A percentile compares a stretch with the other conserved stretches of the same genome.
Evolutionary conservation across 2,329 filamentous ascomycete species (phyloP).

Genomic region (Dactylellina parvicollis): DNA sequence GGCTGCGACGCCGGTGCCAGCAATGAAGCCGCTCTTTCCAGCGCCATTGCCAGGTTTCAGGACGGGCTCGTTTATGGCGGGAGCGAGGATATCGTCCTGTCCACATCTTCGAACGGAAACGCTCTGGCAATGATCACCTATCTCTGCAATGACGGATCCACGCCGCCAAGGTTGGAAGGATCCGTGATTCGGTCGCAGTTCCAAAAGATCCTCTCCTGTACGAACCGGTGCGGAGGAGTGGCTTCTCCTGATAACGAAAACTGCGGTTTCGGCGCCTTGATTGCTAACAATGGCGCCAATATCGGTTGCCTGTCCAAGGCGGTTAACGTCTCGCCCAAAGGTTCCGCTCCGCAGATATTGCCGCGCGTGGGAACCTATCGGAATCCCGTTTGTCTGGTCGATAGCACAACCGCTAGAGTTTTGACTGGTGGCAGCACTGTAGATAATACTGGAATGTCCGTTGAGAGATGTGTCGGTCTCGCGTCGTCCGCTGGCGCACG

Average conservation of each 20-base stretch:
- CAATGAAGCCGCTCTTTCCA: conserved; percentile 13
- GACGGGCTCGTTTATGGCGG: conserved; percentile 29
- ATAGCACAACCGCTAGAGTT: background rate
- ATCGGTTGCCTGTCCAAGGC: conserved; percentile 27
- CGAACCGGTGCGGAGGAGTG: conserved; percentile 25
- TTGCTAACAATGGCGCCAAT: conserved; percentile 19
- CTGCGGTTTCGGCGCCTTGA: conserved; percentile 23
- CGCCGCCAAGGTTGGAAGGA: conserved; percentile 14
- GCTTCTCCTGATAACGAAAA: conserved; percentile 1
- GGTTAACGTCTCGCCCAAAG: conserved; percentile 14
- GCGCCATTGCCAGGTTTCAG: conserved; percentile 26
- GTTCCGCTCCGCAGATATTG: background rate
- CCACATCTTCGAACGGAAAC: conserved; percentile 5
- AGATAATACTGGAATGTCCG: conserved; percentile 11
- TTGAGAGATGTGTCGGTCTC: conserved; percentile 21
- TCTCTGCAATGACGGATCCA: background rate
- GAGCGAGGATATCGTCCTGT: conserved; percentile 24
- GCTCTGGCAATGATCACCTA: background rate
- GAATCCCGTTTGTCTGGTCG: conserved; percentile 7
- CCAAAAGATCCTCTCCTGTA: conserved; percentile 23
- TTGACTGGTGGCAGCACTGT: conserved; percentile 7
- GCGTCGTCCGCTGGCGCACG: conserved; percentile 58
- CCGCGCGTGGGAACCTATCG: background rate
- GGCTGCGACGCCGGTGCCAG: conserved; percentile 13
- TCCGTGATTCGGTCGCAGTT: conserved; percentile 24